Evolutionary conservation across 345 rosid genomes (phyloP), one percentile per base, ranked within the genome.

Genomic region (Heritiera littoralis): DNA sequence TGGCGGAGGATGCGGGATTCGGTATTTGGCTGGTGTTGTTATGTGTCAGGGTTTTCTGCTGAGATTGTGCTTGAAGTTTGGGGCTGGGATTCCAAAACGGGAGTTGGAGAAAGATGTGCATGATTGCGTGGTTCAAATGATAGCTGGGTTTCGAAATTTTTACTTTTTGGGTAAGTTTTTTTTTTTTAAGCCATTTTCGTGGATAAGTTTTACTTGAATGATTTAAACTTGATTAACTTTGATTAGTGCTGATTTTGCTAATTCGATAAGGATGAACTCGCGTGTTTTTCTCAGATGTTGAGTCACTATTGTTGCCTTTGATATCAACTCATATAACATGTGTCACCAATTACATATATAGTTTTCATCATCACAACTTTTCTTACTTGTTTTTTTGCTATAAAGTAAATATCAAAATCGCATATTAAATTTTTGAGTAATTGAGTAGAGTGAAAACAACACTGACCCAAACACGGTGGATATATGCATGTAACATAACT

Each of bases 21-120:
- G 14, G 70, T 74, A 64, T 78, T 83, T 92, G 76, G 92, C 92
- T 52, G 98, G 97, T 79, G 80, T 86, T 11, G 97, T 93, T 7
- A 90, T 90, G 90, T 79, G 82, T 68, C 90, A 93, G 86, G 84
- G 76, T 13, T 84, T 92, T 28, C 74, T 91, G 84, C 80, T 94
- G 81, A 85, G 80, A 77, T 76, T 86, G 51, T 86, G 96, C 83
- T 84, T 89, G 87, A 92, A 87, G 40, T 89, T 89, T 69, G 85
- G 83, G 41, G 74, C 65, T 6, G 84, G 77, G 18, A 69, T 58
- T 74, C 73, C 80, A 40, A 76, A 74, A 52, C 60, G 61, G n/a
- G 88, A 89, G 74, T n/a, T 89, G 59, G 86, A 81, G 79, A 85
- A 82, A 66, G 88, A 87, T 13, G 28, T 23, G 28, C 28, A 23